These are phyloP conservation scores for Hyaloscypha variabilis DNA, from an alignment of 495 filamentous ascomycete genomes.

Conservation along the genomic window DNA sequence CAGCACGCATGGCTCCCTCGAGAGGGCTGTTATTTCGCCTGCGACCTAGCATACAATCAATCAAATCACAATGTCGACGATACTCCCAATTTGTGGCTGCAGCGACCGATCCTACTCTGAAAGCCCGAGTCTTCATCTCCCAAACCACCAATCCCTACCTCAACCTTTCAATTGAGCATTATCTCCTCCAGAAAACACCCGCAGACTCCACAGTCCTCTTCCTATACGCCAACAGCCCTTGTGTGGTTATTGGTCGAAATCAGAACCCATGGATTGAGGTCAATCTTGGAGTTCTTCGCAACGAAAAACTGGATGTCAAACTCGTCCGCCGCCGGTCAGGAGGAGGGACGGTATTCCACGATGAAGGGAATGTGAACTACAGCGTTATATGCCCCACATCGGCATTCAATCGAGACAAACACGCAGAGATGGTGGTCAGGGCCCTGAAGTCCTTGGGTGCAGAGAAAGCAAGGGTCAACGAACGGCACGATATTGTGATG, in stretches of 20 bases:
- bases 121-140: conserved; percentile 75
- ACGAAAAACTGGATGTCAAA: conserved; percentile 34
- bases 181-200: conserved; percentile 73
- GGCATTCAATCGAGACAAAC: conserved; percentile 78
- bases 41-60: neutral
- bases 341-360: conserved; percentile 93
- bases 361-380: conserved; percentile 91
- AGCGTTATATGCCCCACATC: conserved; percentile 79
- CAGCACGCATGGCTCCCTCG: conserved; percentile 29
- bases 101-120: conserved; percentile 25
- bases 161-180: conserved; percentile 95
- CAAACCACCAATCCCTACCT: conserved; percentile 74
- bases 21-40: conserved; percentile 23
- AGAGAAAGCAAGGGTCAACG: conserved; percentile 68
- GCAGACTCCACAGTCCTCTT: conserved; percentile 76
- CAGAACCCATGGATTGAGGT: conserved; percentile 97
- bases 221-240: conserved; percentile 83
- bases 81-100: conserved; percentile 21
- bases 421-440: conserved; percentile 87
- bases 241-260: conserved; percentile 90
- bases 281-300: conserved; percentile 55
- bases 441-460: conserved; percentile 63
- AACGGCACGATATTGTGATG: conserved; percentile 91
- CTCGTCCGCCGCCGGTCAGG: conserved; percentile 84
- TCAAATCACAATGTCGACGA: neutral